A percentile compares a stretch with the other conserved stretches of the same genome.
These are phyloP conservation scores for Sporobolomyces phaffii DNA, from an alignment of 768 basidiomycete genomes.

Conservation along the genomic window DNA sequence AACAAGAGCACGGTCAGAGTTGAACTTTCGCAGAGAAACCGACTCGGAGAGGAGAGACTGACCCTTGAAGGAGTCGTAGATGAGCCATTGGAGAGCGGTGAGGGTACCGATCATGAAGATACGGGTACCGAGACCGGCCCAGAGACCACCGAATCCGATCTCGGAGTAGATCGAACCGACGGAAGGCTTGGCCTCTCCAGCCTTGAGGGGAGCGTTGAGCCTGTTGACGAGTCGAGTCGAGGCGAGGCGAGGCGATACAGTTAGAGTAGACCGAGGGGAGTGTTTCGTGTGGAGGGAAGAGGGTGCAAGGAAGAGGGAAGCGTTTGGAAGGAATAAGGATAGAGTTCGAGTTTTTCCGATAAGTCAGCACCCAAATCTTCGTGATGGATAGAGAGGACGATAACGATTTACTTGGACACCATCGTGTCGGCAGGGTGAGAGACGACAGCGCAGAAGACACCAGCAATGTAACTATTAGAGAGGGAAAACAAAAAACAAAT, in stretches of 20 bases:
- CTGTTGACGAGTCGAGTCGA: too few species aligned
- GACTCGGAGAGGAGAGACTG: not conserved
- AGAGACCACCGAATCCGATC: slow-evolving; percentile 43
- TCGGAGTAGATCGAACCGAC: slow-evolving; percentile 41
- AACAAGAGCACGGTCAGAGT: too few species aligned
- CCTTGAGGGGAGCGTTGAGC: slow-evolving; percentile 42
- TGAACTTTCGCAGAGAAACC: not conserved
- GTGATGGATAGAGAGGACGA: too few species aligned
- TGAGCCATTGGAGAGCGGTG: slow-evolving; percentile 58
- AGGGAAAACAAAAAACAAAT: not conserved
- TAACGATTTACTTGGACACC: slow-evolving; percentile 33
- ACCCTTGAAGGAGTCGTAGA: slow-evolving; percentile 78
- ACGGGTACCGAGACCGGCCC: slow-evolving; percentile 69
- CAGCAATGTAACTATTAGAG: slow-evolving; percentile 39
- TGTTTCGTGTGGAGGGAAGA: not conserved
- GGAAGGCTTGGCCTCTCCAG: slow-evolving; percentile 38
- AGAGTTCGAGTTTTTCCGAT: too few species aligned
- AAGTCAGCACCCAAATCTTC: too few species aligned
- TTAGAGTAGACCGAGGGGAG: not conserved
- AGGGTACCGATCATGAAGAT: slow-evolving; percentile 50
- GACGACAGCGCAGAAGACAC: slow-evolving; percentile 43
- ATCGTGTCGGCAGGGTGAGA: slow-evolving; percentile 43
- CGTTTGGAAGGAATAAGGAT: too few species aligned
- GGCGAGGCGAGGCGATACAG: too few species aligned
- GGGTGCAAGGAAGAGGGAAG: too few species aligned